Base-by-base conservation (phyloP, 1,284 basidiomycete genomes). In the Chalciporus sp. region DNA sequence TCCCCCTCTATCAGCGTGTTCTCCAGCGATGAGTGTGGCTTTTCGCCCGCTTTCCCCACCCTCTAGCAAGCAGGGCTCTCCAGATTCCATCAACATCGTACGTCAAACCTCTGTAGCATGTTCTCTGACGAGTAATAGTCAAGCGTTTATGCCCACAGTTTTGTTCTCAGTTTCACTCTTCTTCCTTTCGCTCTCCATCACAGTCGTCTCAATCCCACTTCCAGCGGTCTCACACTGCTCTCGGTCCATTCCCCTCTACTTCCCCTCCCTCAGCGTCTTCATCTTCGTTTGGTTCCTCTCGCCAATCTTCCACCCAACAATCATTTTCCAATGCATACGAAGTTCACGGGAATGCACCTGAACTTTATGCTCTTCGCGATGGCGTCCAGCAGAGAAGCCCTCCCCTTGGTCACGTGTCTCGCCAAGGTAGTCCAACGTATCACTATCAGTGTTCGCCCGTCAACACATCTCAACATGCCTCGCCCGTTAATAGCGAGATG, bases 281-380 rank as follows among this genome's bases (percentile, higher is more conserved):
- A 1, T 23, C 62, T 16, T 19, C 49, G 23, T 43, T 61, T 33
- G 50, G 45, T 20, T 60, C 46, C 16, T 23, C 50, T 23, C 59
- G 59, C 6, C 55, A 57, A 12, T 68, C 59, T 0, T 49, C 56
- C 20, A 56, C 66, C 20, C 58, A 67, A 1, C 62, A 52, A 26
- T 58, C 62, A n/a, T 47, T 56, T 53, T 53, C 33, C 19, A 53
- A 42, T 10, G 19, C 52, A 4, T 28, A 41, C 35, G 26, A 33
- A 8, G 17, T 27, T 7, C 58, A 53, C n/a, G 35, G n/a, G 3
- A 37, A 37, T 8, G n/a, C n/a, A 17, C 6, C 5, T 17, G 35
- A 6, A 20, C 27, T 1, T 2, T 29, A 62, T 2, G 51, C 60
- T 27, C 33, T 29, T 20, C 33, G 31, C 7, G 42, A 50, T 23